Evolutionary conservation across 1,284 basidiomycete genomes (phyloP), one percentile per base, ranked within the genome.

Genomic region (Moesziomyces sp.): DNA sequence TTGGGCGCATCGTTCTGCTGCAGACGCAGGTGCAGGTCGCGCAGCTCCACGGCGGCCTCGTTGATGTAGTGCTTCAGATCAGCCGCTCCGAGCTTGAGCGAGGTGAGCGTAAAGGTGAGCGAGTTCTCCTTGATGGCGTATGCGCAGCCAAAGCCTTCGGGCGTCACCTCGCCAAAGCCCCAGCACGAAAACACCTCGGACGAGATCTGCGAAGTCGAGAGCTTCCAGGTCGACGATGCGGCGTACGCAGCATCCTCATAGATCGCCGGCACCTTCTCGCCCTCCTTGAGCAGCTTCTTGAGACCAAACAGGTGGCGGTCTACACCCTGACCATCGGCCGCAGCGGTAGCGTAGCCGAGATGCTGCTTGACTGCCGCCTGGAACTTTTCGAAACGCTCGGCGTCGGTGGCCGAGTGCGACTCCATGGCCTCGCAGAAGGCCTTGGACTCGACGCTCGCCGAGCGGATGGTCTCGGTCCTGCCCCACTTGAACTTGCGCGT

Each of bases 261-360:
- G 13, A 97, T 86, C 62, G 86, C 89, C 0, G 94, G 94, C 42
- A 91, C 65, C 57, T 88, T 84, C 85, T 98, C 95, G 43, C 90
- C 92, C 26, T 90, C 88, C 62, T 88, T 87, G 53, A 98, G 78
- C 74, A 93, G 86, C 87, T 91, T 92, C 87, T 94, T 97, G 77
- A 94, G 85, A 38, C 91, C 97, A 84, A 96, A 97, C 59, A 99
- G 86, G 86, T 99, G 96, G 43, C 96, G 89, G 85, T 99, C 97
- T 26, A 99, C 94, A 53, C 95, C 97, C 84, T 93, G 91, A 0
- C 92, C 96, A 72, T 97, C 93, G 5, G 94, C 93, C 1, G 95
- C 94, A 90, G 93, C 94, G 5, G 88, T 87, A 3, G 92, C 90
- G 84, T 98, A 97, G 83, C 92, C 88, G 74, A 93, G 87, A 86